These are phyloP conservation scores for Maudiozyma saulgeensis DNA, from an alignment of 805 yeast species.

Conservation along the genomic window DNA sequence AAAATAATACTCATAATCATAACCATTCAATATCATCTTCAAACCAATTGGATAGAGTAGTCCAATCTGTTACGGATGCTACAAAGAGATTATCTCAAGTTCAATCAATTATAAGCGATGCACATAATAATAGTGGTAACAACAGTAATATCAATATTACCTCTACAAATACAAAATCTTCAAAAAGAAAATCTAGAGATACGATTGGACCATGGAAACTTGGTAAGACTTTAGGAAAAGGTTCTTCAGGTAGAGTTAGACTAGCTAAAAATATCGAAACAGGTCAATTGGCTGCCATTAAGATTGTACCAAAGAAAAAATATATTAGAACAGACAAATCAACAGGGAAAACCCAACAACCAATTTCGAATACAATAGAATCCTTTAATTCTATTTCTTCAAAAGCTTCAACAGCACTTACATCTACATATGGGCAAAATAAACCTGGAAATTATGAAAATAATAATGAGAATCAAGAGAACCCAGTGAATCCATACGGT, in stretches of 20 bases:
- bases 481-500: constrained; percentile 57
- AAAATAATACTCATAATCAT: background rate
- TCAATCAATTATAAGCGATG: constrained; percentile 16
- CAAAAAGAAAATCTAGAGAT: constrained; percentile 27
- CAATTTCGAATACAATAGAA: constrained; percentile 7
- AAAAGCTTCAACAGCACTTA: constrained; percentile 11
- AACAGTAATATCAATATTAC: background rate
- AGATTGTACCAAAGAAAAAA: constrained; percentile 59
- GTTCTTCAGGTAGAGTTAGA: constrained; percentile 74
- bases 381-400: constrained; percentile 6
- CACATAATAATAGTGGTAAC: constrained; percentile 2
- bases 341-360: background rate
- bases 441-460: constrained; percentile 6
- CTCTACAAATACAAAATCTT: constrained; percentile 16
- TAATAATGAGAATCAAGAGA: constrained; percentile 8
- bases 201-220: constrained; percentile 76
- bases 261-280: constrained; percentile 59
- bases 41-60: constrained; percentile 23
- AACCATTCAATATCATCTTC: background rate
- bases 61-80: constrained; percentile 29
- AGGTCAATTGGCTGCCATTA: constrained; percentile 75
- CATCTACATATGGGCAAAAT: constrained; percentile 2
- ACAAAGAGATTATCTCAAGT: constrained; percentile 28
- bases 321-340: constrained; percentile 10
- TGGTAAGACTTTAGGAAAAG: constrained; percentile 71